Evolutionary conservation across 1,284 basidiomycete genomes (phyloP).

Genomic region (Thecaphora thlaspeos): DNA sequence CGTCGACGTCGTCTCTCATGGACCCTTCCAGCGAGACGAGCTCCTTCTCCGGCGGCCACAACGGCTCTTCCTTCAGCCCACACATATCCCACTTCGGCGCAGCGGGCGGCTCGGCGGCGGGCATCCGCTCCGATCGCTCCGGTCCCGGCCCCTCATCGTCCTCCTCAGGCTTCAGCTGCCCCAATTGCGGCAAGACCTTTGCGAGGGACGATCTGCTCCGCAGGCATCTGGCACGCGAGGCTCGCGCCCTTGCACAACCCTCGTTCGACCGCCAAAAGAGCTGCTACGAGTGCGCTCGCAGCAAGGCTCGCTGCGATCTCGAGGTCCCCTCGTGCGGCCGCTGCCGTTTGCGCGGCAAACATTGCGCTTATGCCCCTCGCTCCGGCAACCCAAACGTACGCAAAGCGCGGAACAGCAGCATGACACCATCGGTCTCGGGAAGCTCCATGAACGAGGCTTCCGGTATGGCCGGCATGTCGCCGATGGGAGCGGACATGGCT

Average conservation of each 20-base stretch:
- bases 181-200: constrained; percentile 47
- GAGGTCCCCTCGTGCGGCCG: constrained; percentile 49
- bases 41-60: too few relatives aligned
- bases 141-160: constrained; percentile 30
- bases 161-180: constrained; percentile 32
- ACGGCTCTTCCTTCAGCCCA: too few relatives aligned
- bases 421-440: constrained; percentile 6
- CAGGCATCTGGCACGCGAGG: constrained; percentile 43
- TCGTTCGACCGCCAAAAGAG: constrained; percentile 47
- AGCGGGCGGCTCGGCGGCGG: too few relatives aligned
- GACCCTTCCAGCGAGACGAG: too few relatives aligned
- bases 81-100: too few relatives aligned
- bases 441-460: too few relatives aligned
- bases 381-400: constrained; percentile 50
- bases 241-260: constrained; percentile 40
- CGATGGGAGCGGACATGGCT: constrained; percentile 6
- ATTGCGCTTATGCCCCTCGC: constrained; percentile 44
- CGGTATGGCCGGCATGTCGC: constrained; percentile 12
- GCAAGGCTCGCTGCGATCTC: constrained; percentile 50
- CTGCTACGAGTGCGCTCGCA: constrained; percentile 46
- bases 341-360: constrained; percentile 44
- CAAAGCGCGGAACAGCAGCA: constrained; percentile 21
- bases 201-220: constrained; percentile 41
- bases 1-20: too few relatives aligned
- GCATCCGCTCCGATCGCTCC: constrained; percentile 6